phyloP scores from a whole-genome alignment of 768 basidiomycete species.

The Leccinum disarticulatum region DNA sequence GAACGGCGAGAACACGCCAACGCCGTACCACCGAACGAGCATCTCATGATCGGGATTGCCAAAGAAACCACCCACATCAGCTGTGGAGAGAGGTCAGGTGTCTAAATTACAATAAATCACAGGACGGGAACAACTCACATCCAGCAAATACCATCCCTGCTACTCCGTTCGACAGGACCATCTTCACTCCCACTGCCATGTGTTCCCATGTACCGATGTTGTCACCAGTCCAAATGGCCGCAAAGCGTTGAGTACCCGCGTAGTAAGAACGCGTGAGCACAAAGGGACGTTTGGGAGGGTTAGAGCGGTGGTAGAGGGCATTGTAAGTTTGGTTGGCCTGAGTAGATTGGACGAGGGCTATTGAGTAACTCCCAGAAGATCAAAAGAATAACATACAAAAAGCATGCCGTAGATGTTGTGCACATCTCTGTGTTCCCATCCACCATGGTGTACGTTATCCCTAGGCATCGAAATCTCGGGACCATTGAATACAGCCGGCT shows the following conservation, averaged over 20 bases:
- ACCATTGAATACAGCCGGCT: constrained; percentile 98
- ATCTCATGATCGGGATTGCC: constrained; percentile 94
- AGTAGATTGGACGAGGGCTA: no score
- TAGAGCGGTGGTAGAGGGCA: constrained; percentile 73
- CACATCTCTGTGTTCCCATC: constrained; percentile 97
- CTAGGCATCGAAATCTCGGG: constrained; percentile 88
- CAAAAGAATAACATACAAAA: constrained; percentile 48
- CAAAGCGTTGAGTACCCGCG: constrained; percentile 92
- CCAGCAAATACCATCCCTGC: constrained; percentile 91
- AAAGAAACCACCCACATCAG: constrained; percentile 99
- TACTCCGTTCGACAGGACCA: constrained; percentile 86
- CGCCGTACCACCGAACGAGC: constrained; percentile 96
- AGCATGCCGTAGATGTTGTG: constrained; percentile 99
- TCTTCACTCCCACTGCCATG: constrained; percentile 90
- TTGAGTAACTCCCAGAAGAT: background rate
- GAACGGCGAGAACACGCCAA: constrained; percentile 94
- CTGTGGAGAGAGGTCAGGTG: constrained; percentile 42
- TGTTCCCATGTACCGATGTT: constrained; percentile 98
- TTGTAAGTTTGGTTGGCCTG: constrained; percentile 85
- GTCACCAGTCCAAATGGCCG: constrained; percentile 99
- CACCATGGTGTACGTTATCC: constrained; percentile 81
- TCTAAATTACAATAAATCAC: background rate
- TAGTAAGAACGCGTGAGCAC: constrained; percentile 95
- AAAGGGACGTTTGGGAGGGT: constrained; percentile 82
- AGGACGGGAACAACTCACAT: constrained; percentile 52